Percentiles rank a stretch among this genome's conserved stretches.
Conservation (phyloP, 768 basidiomycete species). For the Amanita subjunquillea region DNA sequence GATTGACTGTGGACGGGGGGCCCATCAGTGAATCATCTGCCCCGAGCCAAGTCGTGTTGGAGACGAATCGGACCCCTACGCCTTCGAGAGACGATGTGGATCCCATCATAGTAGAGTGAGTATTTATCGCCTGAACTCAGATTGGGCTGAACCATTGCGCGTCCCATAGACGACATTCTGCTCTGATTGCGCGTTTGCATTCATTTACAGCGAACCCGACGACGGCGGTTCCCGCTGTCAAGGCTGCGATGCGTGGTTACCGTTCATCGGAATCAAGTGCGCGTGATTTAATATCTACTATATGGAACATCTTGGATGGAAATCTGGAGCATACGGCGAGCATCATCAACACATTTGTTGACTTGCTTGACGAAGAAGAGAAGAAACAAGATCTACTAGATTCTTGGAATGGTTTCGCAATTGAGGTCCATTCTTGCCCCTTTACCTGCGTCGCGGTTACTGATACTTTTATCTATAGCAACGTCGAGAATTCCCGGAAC, state of each 20-base stretch:
- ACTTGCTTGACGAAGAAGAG: conserved; percentile 73
- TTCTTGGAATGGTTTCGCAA: conserved; percentile 77
- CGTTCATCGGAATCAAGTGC: conserved; percentile 67
- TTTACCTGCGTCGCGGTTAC: neutral
- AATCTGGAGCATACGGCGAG: conserved; percentile 64
- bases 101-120: conserved; percentile 45
- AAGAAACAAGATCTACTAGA: conserved; percentile 68
- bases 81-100: conserved; percentile 38
- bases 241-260: conserved; percentile 73
- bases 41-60: conserved; percentile 11
- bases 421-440: conserved; percentile 46
- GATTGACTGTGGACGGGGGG: conserved; percentile 35
- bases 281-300: conserved; percentile 75
- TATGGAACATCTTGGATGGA: conserved; percentile 57
- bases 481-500: conserved; percentile 78
- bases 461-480: conserved; percentile 35
- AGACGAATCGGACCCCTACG: conserved; percentile 25
- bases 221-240: conserved; percentile 50
- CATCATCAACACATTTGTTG: conserved; percentile 63
- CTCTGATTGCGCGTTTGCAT: conserved; percentile 56
- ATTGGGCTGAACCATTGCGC: conserved; percentile 1
- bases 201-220: conserved; percentile 45
- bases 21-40: neutral
- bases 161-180: conserved; percentile 47
- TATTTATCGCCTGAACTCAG: conserved; percentile 5